Base-by-base conservation (phyloP, 108 stramenopile species). In the Fragilariopsis cylindrus region DNA sequence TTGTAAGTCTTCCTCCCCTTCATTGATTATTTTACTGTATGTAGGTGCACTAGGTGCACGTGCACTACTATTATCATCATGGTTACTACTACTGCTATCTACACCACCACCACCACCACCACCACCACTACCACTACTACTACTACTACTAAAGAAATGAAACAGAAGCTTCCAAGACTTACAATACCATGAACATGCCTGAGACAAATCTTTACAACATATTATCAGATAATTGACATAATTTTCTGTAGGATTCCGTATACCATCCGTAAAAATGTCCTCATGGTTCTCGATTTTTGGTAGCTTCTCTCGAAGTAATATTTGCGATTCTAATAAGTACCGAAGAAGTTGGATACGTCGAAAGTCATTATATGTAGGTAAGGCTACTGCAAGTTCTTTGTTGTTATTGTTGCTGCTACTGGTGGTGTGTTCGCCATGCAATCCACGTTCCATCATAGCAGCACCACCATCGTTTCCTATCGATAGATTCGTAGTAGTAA, bases 291-390 rank as follows among this genome's bases (percentile, higher is more conserved):
- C 84, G 43, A 82, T 78, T n/a, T 73, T 81, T 11, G 85, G 76
- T 48, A 92, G 79, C n/a, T 74, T 79, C 8, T 78, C 69, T 46
- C 88, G 80, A 54, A 92, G 87, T 65, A 82, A 74, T 13, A 86
- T 73, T 69, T 93, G 92, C 18, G 75, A 48, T 39, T 65, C 67
- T 41, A 90, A 48, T 30, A 78, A 53, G 48, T 57, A 71, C 5
- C 50, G 58, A 50, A 82, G 43, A 1, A 40, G 45, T n/a, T 70
- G 75, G 39, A 86, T 73, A 4, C 72, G 39, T 19, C 67, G 49
- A 16, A 78, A 57, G 16, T 73, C 72, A 4, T 13, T 12, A 11
- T 57, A 9, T 1, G 45, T 7, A 7, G 62, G 62, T 44, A 63
- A 41, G 6, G 43, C 16, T 43, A 18, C 4, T 44, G 5, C 62